Evolutionary conservation across 2,329 filamentous ascomycete species (phyloP), one percentile per base, ranked within the genome.

Genomic region (Sporothrix sp.): DNA sequence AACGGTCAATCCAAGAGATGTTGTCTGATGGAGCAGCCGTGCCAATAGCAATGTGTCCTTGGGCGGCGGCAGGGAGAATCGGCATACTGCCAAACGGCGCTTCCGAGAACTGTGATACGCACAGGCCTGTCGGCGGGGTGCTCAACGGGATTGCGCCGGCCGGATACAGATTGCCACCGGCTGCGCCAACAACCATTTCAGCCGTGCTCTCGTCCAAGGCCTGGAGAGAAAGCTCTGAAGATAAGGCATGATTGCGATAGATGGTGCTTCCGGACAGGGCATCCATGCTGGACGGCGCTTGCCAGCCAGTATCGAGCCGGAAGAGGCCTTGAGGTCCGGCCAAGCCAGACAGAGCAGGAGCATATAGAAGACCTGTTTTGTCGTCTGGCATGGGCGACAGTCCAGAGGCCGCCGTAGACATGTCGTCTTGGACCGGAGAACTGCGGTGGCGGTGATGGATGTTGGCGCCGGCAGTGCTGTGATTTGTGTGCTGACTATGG

Each of bases 121-220:
- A 57, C 18, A 70, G 56, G 45, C 70, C 66, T 32, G 61, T 63
- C 3, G 66, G 62, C 6, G 68, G 65, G 1, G 63, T 66, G 68
- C 63, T 66, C 70, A 70, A 72, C 1, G 68, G 64, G 55, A 71
- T 62, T 3, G 63, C 56, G 4, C 63, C 57, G 9, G 61, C 50
- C 49, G 61, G 53, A 52, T 70, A 72, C 51, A 70, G 60, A 11
- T 68, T 65, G 16, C 59, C 53, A 4, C 51, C 47, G 10, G 58
- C 33, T 7, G 43, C 35, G 3, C 9, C 47, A 10, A 38, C 32
- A 1, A 30, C 11, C 20, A 35, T 45, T 28, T 10, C 48, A n/a
- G 44, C 25, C 4, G 35, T 3, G 10, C 25, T 36, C 16, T 64
- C 60, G 36, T 68, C 64, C 6, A 64, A 57, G 16, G 61, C 61